Evolutionary conservation across 306 rosid species (phyloP), one percentile per base, ranked within the genome.

Genomic region (Vigna nakashimae): DNA sequence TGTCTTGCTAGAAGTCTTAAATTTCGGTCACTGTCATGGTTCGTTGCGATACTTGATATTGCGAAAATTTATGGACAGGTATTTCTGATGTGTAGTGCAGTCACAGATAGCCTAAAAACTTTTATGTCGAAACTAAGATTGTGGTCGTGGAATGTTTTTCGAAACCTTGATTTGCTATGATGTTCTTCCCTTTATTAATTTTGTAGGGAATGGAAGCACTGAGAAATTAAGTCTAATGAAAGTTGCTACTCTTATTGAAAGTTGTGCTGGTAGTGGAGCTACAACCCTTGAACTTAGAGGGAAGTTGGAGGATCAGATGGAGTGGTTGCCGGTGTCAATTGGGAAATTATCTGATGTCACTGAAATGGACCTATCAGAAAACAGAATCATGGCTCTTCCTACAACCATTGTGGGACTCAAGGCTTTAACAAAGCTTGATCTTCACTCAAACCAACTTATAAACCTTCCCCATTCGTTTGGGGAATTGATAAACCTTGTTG

Each of bases 391-490:
- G 94, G 97, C 93, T 77, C 97, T 95, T 83, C 98, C 98, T 70
- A 81, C 88, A 53, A 87, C 92, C 8, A 82, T 95, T 3, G 83
- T 71, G 50, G 85, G 83, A 76, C 97, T 95, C 76, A 86, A 73
- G 82, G 89, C 93, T 77, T 88, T 95, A 67, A 82, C 77, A 64
- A 95, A 89, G 87, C 91, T 95, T 28, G 93, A 86, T 81, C 86
- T 95, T 82, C 97, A 91, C 86, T 91, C 96, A 5, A 92, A 95
- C 88, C 98, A 92, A 58, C 82, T 95, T 24, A 85, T 86, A 79
- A 92, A 91, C 87, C 97, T 95, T 80, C 98, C 99, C 1, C 88
- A 85, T 14, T 82, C 94, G 26, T 89, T 95, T 67, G 99, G 97
- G 8, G 98, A 91, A 74, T 83, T 95, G 50, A 79, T 85, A 42